Evolutionary conservation across 1,284 basidiomycete species (phyloP).

Genomic region (Ceratobasidium sp.): DNA sequence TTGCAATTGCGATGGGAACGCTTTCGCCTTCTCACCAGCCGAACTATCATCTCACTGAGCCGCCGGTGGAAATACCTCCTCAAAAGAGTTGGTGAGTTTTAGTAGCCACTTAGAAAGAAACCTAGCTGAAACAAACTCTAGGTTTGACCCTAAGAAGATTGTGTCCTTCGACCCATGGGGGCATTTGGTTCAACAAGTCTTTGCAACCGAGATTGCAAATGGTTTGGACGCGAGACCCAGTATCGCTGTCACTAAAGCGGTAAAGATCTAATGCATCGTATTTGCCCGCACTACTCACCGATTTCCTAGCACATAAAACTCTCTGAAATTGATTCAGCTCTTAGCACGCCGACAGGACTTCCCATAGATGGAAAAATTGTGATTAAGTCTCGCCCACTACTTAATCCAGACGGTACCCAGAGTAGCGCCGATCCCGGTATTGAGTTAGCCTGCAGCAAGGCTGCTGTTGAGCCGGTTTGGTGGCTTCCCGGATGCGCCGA

Average conservation of each 20-base stretch:
- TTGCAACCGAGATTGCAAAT: conserved; percentile 75
- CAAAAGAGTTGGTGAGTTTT: conserved; percentile 78
- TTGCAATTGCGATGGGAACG: conserved; percentile 92
- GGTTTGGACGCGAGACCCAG: conserved; percentile 89
- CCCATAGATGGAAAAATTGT: conserved; percentile 88
- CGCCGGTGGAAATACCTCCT: conserved; percentile 86
- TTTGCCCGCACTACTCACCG: conserved; percentile 49
- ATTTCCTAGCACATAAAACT: conserved; percentile 82
- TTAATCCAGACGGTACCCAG: conserved; percentile 72
- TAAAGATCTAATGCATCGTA: conserved; percentile 55
- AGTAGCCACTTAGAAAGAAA: not conserved
- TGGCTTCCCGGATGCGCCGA: conserved; percentile 94
- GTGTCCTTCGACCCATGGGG: conserved; percentile 97
- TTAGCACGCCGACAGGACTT: conserved; percentile 75
- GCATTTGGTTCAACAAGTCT: conserved; percentile 88
- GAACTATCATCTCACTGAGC: conserved; percentile 90
- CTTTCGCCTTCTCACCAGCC: conserved; percentile 89
- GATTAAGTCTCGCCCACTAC: conserved; percentile 71
- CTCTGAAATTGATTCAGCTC: conserved; percentile 86
- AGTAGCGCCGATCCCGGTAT: conserved; percentile 81
- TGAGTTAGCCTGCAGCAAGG: conserved; percentile 89
- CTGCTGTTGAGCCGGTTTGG: conserved; percentile 94
- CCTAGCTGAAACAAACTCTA: not conserved
- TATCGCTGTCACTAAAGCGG: conserved; percentile 86
- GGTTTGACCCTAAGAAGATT: conserved; percentile 82